Base-by-base conservation (phyloP, 495 filamentous ascomycete genomes). In the Aspergillus bertholletiae region DNA sequence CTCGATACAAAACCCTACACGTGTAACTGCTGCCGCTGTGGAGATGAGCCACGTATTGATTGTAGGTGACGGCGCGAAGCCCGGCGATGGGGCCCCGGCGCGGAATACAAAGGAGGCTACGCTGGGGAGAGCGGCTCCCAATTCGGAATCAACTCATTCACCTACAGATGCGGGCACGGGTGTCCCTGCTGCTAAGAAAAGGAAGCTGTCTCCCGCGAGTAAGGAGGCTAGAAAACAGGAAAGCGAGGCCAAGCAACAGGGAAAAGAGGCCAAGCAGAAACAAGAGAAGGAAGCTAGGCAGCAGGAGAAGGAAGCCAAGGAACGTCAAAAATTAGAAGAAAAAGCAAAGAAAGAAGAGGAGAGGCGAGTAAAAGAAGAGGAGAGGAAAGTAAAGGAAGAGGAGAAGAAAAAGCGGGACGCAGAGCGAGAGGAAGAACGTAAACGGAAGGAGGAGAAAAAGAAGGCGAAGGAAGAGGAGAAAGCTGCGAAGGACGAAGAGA, bases 381-480 rank as follows among this genome's bases (percentile, higher is more conserved):
- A 66, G 50, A 61, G 68, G 63, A 75, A 59, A 66, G n/a, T n/a
- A n/a, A 69, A 67, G 28, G 73, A 72, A 22, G 76, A 78, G 48
- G 75, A 66, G 50, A 61, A 69, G 63, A 75, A 59, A 66, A 72
- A 64, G 53, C 67, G 68, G 7, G 71, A 70, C 21, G 63, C 56
- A 0, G 67, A 70, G 46, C 63, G 64, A 6, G 73, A 68, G 57
- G 70, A 64, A 24, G 57, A 60, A 41, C 57, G 61, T n/a, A 60
- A 60, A 49, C 49, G 48, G 52, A 53, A 54, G 35, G 61, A 64
- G 18, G 61, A 68, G 76, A 81, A 78, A 73, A 82, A 49, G 77
- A 88, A 69, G 59, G 78, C 78, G 21, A 85, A 79, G 54, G 81
- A 87, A 48, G 81, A 85, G 47, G 88, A 86, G 56, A 86, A 83